Evolutionary conservation across 2,329 filamentous ascomycete species (phyloP), one percentile per base, ranked within the genome.

Genomic region (Phialophora tarda): DNA sequence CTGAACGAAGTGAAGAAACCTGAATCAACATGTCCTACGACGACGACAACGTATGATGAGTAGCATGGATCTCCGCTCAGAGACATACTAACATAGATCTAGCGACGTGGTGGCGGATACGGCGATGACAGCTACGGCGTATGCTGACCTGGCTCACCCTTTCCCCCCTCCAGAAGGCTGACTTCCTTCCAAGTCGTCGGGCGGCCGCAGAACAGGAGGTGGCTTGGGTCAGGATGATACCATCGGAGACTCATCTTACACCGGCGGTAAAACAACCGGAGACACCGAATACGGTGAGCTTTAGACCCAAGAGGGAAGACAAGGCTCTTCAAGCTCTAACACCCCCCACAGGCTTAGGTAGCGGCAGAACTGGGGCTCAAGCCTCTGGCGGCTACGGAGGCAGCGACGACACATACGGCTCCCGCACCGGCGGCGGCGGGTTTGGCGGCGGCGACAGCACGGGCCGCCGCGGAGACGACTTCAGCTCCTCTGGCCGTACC

Each of bases 41-140:
- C 65, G 68, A 70, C 51, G 67, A 72, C 63, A 62, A 68, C 53
- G 68, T 70, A 69, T 57, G 58, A 57, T 48, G 11, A 26, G 12
- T 14, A 47, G 14, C 21, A 50, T 8, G 10, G 14, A 21, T 26
- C 32, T 24, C 11, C 14, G 38, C 23, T 53, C 11, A 30, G 41
- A 44, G 11, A 53, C 41, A 47, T 28, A 34, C 58, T 62, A 47
- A 67, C 63, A 58, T 30, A 17, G 24, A 51, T 62, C 38, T 26
- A 60, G 59, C 59, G 69, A 64, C 61, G 64, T 44, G 71, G 70
- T 57, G 71, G 71, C 30, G 69, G 71, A 34, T 72, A 69, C 62
- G 71, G 69, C 32, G 70, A 60, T 53, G 69, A 71, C 65, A 66
- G 51, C 57, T 70, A 65, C 26, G 68, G 68, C 55, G 59, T 64